Conservation (phyloP, 2,329 filamentous ascomycete genomes). For the Penicillium sclerotigenum region DNA sequence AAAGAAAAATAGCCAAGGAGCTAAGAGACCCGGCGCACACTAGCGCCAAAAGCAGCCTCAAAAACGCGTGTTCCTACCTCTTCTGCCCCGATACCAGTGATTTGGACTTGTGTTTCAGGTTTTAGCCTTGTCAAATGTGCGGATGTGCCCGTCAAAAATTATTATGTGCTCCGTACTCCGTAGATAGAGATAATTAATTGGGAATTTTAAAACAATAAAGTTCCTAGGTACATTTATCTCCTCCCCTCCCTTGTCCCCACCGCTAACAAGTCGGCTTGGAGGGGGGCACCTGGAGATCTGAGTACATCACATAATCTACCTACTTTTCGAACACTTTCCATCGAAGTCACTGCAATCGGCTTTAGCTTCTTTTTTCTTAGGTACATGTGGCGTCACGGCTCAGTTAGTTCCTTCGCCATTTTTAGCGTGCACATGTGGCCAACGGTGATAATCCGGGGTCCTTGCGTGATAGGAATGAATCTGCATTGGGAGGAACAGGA, state of each 20-base stretch:
- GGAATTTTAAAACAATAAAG: not conserved
- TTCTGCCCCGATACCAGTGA: constrained; percentile 11
- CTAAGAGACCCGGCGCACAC: constrained; percentile 17
- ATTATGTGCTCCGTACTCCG: no score
- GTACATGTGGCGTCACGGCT: not conserved
- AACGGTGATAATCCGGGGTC: constrained; percentile 2
- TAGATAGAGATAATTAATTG: not conserved
- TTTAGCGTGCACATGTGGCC: not conserved
- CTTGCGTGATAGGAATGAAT: not conserved
- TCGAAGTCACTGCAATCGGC: not conserved
- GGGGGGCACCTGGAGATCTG: not conserved
- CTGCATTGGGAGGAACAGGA: not conserved
- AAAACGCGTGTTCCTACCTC: constrained; percentile 26
- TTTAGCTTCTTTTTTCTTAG: not conserved
- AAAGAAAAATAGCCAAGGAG: not conserved
- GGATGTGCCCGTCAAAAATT: constrained; percentile 13
- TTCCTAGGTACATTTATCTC: not conserved
- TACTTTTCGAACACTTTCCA: not conserved
- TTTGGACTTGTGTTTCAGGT: constrained; percentile 20
- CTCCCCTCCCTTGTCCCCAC: no score
- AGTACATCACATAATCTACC: not conserved
- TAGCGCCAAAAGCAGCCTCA: constrained; percentile 18
- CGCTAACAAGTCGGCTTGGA: not conserved
- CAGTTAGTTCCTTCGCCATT: not conserved
- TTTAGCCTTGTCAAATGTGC: constrained; percentile 17